phyloP scores from a whole-genome alignment of 495 filamentous ascomycete species.

The Bathelium albidoporum region DNA sequence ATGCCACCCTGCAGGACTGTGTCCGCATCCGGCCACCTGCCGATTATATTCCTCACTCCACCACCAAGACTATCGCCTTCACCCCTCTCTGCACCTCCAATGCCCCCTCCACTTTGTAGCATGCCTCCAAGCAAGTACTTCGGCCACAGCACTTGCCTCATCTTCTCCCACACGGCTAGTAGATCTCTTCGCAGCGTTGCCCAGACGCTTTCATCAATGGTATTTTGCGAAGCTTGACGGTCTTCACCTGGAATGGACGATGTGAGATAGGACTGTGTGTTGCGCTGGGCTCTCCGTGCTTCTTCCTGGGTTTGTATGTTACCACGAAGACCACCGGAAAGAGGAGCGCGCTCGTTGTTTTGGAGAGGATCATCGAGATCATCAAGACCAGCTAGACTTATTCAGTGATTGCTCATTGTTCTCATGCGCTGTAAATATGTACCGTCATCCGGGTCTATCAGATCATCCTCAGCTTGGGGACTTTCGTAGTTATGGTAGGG shows the following conservation, averaged over 20 bases:
- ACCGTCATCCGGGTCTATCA: conserved; percentile 97
- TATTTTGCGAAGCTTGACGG: conserved; percentile 82
- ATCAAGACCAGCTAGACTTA: conserved; percentile 59
- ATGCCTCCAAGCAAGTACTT: conserved; percentile 79
- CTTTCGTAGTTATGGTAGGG: conserved; percentile 52
- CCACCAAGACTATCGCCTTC: conserved; percentile 51
- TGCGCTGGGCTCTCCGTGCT: conserved; percentile 34
- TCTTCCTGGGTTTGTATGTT: conserved; percentile 17
- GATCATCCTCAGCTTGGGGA: conserved; percentile 70
- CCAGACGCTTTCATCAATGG: conserved; percentile 96
- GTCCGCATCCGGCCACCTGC: conserved; percentile 63
- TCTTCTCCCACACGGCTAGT: conserved; percentile 89
- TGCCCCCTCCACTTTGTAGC: conserved; percentile 54
- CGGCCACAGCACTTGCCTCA: conserved; percentile 95
- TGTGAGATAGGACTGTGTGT: conserved; percentile 59
- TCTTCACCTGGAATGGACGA: conserved; percentile 88
- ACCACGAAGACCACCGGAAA: conserved; percentile 65
- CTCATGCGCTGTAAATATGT: conserved; percentile 3
- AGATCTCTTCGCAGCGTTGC: conserved; percentile 85
- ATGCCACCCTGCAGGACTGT: conserved; percentile 65
- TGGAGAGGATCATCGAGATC: conserved; percentile 86
- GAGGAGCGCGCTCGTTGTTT: conserved; percentile 57
- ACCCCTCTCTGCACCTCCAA: conserved; percentile 57
- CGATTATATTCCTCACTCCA: conserved; percentile 54
- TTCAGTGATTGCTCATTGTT: neutral